Evolutionary conservation across 2,329 filamentous ascomycete species (phyloP).

Genomic region (Ophiostoma montium): DNA sequence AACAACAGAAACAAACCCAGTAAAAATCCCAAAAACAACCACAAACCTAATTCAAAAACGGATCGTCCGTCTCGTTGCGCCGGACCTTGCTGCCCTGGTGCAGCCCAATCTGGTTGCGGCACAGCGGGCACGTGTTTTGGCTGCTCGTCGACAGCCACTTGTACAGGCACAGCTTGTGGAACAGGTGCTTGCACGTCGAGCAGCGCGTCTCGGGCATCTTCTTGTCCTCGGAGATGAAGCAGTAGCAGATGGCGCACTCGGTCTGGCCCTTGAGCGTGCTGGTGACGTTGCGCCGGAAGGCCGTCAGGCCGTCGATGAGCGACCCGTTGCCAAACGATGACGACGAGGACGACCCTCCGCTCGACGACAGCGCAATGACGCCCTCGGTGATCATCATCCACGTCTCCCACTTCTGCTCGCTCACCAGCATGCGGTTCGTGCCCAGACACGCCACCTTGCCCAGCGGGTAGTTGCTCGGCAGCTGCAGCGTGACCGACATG

Average conservation of each 20-base stretch:
- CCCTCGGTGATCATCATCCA: slow-evolving; percentile 84
- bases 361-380: too few relatives aligned
- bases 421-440: slow-evolving; percentile 71
- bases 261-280: slow-evolving; percentile 83
- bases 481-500: slow-evolving; percentile 66
- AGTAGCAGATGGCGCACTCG: slow-evolving; percentile 96
- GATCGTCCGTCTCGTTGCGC: neutral
- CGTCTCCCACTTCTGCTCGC: slow-evolving; percentile 81
- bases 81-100: slow-evolving; percentile 11
- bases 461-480: slow-evolving; percentile 74
- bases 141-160: slow-evolving; percentile 96
- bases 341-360: too few relatives aligned
- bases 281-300: slow-evolving; percentile 76
- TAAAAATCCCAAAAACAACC: neutral
- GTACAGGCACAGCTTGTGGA: slow-evolving; percentile 81
- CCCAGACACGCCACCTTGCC: slow-evolving; percentile 63
- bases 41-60: neutral
- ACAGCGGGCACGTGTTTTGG: slow-evolving; percentile 82
- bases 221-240: slow-evolving; percentile 77
- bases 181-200: slow-evolving; percentile 82
- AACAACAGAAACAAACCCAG: neutral
- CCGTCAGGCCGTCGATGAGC: slow-evolving; percentile 72
- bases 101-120: slow-evolving; percentile 71
- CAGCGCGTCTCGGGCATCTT: slow-evolving; percentile 86
- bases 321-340: slow-evolving; percentile 80